These are phyloP conservation scores for Trifolium pratense DNA, from an alignment of 306 rosid species.

Conservation along the genomic window DNA sequence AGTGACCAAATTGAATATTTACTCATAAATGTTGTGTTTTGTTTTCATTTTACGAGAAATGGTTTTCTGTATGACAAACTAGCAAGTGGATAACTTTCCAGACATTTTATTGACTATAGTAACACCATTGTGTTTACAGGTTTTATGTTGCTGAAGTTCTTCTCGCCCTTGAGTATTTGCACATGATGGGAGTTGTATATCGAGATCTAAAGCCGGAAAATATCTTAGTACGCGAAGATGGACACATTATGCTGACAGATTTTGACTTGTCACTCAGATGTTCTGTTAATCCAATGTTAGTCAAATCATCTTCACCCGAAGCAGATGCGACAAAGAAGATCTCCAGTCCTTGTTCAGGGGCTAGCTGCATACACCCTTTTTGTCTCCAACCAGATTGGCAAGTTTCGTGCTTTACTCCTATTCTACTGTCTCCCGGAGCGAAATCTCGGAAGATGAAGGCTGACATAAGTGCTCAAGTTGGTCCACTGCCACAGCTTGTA, in stretches of 20 bases:
- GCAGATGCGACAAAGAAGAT: constrained; percentile 61
- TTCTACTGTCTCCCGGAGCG: constrained; percentile 62
- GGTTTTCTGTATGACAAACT: background rate
- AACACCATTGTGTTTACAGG: constrained; percentile 52
- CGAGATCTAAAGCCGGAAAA: constrained; percentile 97
- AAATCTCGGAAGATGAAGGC: constrained; percentile 82
- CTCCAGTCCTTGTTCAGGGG: constrained; percentile 70
- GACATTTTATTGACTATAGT: constrained; percentile 30
- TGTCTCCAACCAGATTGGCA: constrained; percentile 99
- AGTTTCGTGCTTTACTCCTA: constrained; percentile 94
- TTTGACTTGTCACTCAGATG: constrained; percentile 93
- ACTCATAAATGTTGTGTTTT: background rate
- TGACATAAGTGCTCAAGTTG: constrained; percentile 66
- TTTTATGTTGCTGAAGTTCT: constrained; percentile 95
- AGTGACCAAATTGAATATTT: background rate
- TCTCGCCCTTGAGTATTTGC: constrained; percentile 92
- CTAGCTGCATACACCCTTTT: constrained; percentile 91
- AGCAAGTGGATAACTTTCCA: background rate
- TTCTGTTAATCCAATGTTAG: constrained; percentile 72
- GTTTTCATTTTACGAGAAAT: background rate
- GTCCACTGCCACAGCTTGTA: constrained; percentile 86
- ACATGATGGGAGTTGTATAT: constrained; percentile 96
- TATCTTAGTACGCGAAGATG: constrained; percentile 94
- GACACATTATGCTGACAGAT: constrained; percentile 97
- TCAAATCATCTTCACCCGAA: constrained; percentile 72